phyloP scores from a whole-genome alignment of 768 basidiomycete genomes.

The Mycena haematopus region DNA sequence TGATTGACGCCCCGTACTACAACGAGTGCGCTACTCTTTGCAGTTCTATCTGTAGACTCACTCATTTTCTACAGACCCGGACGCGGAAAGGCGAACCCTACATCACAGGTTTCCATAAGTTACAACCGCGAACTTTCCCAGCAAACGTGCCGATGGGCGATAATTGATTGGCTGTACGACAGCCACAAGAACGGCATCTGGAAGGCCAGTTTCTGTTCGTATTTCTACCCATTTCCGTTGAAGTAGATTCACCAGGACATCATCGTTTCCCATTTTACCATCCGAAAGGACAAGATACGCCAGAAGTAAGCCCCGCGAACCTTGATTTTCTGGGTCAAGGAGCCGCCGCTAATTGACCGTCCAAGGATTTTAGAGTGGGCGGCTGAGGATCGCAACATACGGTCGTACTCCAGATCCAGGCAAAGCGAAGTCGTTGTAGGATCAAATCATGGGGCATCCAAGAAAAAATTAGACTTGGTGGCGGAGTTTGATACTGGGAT shows the following conservation, averaged over 20 bases:
- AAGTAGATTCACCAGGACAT: slow-evolving; percentile 46
- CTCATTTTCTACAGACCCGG: slow-evolving; percentile 48
- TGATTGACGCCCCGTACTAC: slow-evolving; percentile 60
- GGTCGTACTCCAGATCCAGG: slow-evolving; percentile 22
- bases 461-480: slow-evolving; percentile 38
- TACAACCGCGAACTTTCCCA: slow-evolving; percentile 53
- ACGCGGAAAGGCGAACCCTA: slow-evolving; percentile 47
- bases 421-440: background rate
- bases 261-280: slow-evolving; percentile 54
- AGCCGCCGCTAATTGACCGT: slow-evolving; percentile 1
- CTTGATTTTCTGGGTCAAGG: slow-evolving; percentile 1
- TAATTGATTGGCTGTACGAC: slow-evolving; percentile 58
- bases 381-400: slow-evolving; percentile 35
- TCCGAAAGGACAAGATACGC: slow-evolving; percentile 48
- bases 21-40: slow-evolving; percentile 49
- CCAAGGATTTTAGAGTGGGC: slow-evolving; percentile 45
- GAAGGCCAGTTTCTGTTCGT: slow-evolving; percentile 42
- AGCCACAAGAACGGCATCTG: slow-evolving; percentile 50
- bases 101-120: slow-evolving; percentile 41
- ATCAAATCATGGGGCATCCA: slow-evolving; percentile 5
- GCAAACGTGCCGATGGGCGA: slow-evolving; percentile 58
- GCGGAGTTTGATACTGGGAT: slow-evolving; percentile 48
- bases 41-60: slow-evolving; percentile 1
- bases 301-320: slow-evolving; percentile 42
- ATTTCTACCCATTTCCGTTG: slow-evolving; percentile 1